Percentiles rank a stretch among this genome's conserved stretches.
Evolutionary conservation across 192 early-diverging fungal species (phyloP).

Genomic region (Linnemannia schmuckeri): DNA sequence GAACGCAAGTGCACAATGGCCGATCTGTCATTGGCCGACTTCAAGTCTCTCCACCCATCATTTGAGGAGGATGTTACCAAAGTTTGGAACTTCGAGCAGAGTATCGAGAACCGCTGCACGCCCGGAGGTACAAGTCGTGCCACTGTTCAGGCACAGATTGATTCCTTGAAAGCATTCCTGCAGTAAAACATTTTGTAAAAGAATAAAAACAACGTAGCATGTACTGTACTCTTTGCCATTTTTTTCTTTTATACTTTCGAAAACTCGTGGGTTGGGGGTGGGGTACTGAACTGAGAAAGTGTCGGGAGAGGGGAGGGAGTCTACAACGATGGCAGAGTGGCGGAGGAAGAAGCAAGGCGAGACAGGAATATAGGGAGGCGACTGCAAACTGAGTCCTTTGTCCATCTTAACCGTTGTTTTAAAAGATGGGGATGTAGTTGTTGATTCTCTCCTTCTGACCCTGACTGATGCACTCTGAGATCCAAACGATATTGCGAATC

Average conservation of each 20-base stretch:
- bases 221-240: too few relatives aligned
- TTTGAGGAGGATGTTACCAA: conserved; percentile 87
- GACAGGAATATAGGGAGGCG: background rate
- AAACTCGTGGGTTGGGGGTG: too few relatives aligned
- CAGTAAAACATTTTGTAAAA: background rate
- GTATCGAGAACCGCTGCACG: conserved; percentile 90
- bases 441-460: conserved; percentile 95
- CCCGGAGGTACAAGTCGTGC: conserved; percentile 89
- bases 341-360: background rate
- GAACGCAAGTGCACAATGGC: conserved; percentile 81
- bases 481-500: conserved; percentile 98
- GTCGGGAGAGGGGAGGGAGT: too few relatives aligned
- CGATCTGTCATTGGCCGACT: conserved; percentile 81
- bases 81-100: conserved; percentile 93
- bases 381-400: background rate
- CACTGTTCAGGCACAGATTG: conserved; percentile 87
- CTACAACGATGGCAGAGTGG: too few relatives aligned
- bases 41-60: conserved; percentile 85
- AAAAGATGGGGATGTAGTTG: conserved; percentile 95
- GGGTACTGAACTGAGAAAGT: too few relatives aligned
- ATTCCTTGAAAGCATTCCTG: conserved; percentile 69
- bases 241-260: too few relatives aligned
- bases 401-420: conserved; percentile 11
- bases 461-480: conserved; percentile 99
- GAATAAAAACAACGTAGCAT: background rate